Evolutionary conservation across 2,329 filamentous ascomycete species (phyloP), one percentile per base, ranked within the genome.

Genomic region (Madurella mycetomatis): DNA sequence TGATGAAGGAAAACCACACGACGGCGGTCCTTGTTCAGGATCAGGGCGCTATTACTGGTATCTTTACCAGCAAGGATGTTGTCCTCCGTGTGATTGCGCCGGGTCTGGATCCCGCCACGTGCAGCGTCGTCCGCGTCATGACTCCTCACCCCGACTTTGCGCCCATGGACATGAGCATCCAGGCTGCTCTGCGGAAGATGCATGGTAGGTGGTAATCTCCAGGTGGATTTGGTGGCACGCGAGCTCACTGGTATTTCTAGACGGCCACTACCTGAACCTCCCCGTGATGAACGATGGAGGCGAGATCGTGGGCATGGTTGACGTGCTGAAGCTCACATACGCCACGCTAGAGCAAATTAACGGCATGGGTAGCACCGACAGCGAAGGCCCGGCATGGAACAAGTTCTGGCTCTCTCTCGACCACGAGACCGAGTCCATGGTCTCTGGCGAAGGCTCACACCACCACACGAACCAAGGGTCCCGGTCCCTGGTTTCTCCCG

Each of bases 1-100:
- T 96, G 71, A 99, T 99, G 94, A 97, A 95, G 77, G 94, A 99
- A 72, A 92, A 99, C 74, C 94, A 95, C 73, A 99, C 94, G 16
- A 99, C 94, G 15, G 94, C 94, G 44, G 87, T 99, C 41, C 77
- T 99, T 54, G 94, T 99, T 15, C 92, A 96, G 73, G 94, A 99
- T 70, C 90, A 96, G 72, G 92, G 92, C 51, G 90, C 91, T 42
- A 97, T 99, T 68, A 99, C 94, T 51, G 94, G 94, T 74, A 99
- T 99, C 69, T 99, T 99, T 71, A 99, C 94, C 56, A 97, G 94
- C 78, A 99, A 99, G 77, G 94, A 99, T 74, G 92, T 99, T 48
- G 94, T 99, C 55, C 81, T 99, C 55, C 90, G 94, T 72, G 94
- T 99, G 57, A 99, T 99, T 74, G 94, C 94, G 51, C 94, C 94